Conservation (phyloP, 2,329 filamentous ascomycete species). For the Hypoxylon sp. region DNA sequence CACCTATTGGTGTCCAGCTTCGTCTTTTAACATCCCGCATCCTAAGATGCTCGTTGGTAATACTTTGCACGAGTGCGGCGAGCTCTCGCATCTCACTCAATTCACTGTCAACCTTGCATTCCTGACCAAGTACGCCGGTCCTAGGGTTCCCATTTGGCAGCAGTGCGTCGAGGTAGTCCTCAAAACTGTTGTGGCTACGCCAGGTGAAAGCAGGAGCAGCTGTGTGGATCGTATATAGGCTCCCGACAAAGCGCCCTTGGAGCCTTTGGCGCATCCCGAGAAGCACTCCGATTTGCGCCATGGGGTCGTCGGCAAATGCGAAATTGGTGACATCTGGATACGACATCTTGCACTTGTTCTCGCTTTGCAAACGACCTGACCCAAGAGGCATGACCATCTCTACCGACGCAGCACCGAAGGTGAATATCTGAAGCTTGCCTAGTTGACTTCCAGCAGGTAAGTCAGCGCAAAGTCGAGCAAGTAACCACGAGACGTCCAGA, state of each 20-base stretch:
- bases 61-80: slow-evolving; percentile 49
- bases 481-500: slow-evolving; percentile 47
- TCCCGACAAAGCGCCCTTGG: slow-evolving; percentile 50
- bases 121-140: slow-evolving; percentile 44
- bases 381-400: slow-evolving; percentile 50
- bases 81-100: slow-evolving; percentile 53
- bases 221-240: slow-evolving; percentile 48
- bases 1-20: slow-evolving; percentile 53
- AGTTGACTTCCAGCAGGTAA: slow-evolving; percentile 47
- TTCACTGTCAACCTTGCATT: slow-evolving; percentile 51
- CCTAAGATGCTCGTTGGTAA: slow-evolving; percentile 33
- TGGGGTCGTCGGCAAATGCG: slow-evolving; percentile 46
- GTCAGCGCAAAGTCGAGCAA: slow-evolving; percentile 50
- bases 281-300: slow-evolving; percentile 51
- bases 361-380: not conserved
- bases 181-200: slow-evolving; percentile 38
- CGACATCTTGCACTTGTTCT: not conserved
- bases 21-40: slow-evolving; percentile 45
- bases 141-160: slow-evolving; percentile 44
- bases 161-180: slow-evolving; percentile 49
- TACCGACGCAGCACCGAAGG: slow-evolving; percentile 51
- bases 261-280: slow-evolving; percentile 48
- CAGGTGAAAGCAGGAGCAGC: slow-evolving; percentile 12
- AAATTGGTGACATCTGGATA: slow-evolving; percentile 36
- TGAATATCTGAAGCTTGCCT: slow-evolving; percentile 53